Base-by-base conservation (phyloP, 495 filamentous ascomycete genomes). In the Hypoxylon rickii region DNA sequence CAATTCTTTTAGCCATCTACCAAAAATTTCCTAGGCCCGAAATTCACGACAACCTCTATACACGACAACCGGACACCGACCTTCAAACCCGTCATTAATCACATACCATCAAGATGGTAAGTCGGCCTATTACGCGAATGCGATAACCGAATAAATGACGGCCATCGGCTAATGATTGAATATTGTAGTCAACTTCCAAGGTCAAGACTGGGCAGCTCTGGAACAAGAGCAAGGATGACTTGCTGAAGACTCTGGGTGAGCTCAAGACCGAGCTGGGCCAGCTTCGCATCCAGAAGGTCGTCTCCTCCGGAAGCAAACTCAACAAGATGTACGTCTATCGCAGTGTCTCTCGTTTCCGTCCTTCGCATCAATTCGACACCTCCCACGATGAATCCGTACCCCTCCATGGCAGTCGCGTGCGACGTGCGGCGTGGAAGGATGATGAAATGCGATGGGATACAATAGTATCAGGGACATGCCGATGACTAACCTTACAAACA, bases 141-240 rank as follows among this genome's bases (percentile, higher is more conserved):
- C 57, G 36, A 44, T 18, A 13, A n/a, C 51, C 31, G 38, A 47
- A 47, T 40, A 24, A 5, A 32, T 37, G 33, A 40, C n/a, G 42
- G 19, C 61, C 24, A 7, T 32, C 33, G 4, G 32, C 47, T 55
- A 31, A 56, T 52, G 33, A 2, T 38, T 50, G 8, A 38, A 18
- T 29, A 32, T 65, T 63, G 17, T 70, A 93, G 91, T 95, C 91
- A 80, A 78, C 87, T 68, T 81, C 84, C 74, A 95, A 95, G 82
- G 89, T 97, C 78, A 97, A 96, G 85, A 84, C 92, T 74, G 85
- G 81, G 79, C 83, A 87, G 79, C 89, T 99, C 75, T 97, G 95
- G 94, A 86, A 86, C 78, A 99, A 99, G 91, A 89, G 82, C 86
- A 97, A 97, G 86, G 89, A 93, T 70, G 95, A 98, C 64, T 84